A percentile compares a stretch with the other conserved stretches of the same genome.
phyloP scores from a whole-genome alignment of 805 yeast species.

The Starmerella gropengiesseri region DNA sequence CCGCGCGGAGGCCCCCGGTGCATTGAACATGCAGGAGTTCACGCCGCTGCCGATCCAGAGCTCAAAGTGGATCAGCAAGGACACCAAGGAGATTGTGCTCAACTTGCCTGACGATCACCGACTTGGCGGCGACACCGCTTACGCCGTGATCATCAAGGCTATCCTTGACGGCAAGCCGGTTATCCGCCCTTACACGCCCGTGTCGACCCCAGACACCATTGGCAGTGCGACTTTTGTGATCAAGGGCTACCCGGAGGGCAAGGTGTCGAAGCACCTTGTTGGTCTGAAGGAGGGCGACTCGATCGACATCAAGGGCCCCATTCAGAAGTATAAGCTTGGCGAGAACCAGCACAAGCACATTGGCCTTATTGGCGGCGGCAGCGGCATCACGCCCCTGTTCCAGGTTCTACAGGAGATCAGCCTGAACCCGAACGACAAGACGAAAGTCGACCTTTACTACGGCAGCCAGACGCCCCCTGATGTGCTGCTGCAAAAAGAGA shows the following conservation, averaged over 20 bases:
- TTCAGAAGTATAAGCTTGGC: constrained; percentile 80
- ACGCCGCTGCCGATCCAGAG: constrained; percentile 23
- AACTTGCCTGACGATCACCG: constrained; percentile 58
- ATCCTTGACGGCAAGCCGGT: constrained; percentile 77
- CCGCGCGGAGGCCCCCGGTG: constrained; percentile 23
- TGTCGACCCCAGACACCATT: constrained; percentile 52
- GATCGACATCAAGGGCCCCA: constrained; percentile 87
- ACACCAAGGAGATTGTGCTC: constrained; percentile 56
- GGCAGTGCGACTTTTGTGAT: constrained; percentile 73
- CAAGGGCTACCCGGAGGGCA: constrained; percentile 77
- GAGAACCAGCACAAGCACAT: constrained; percentile 74
- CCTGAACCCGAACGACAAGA: constrained; percentile 73
- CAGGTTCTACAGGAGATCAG: constrained; percentile 72
- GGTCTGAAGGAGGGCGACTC: constrained; percentile 67
- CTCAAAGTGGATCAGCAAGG: constrained; percentile 25
- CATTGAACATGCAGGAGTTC: constrained; percentile 30
- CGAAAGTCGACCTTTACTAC: constrained; percentile 72
- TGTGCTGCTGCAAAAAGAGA: constrained; percentile 64
- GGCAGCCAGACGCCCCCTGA: constrained; percentile 73
- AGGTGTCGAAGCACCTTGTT: constrained; percentile 65
- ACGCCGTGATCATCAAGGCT: constrained; percentile 69
- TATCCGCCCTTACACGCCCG: constrained; percentile 76
- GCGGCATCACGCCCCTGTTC: constrained; percentile 92
- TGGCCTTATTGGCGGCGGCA: constrained; percentile 86
- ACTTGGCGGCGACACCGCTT: constrained; percentile 71